Evolutionary conservation across 2,329 filamentous ascomycete genomes (phyloP).

Genomic region (Pestalotiopsis sp.): DNA sequence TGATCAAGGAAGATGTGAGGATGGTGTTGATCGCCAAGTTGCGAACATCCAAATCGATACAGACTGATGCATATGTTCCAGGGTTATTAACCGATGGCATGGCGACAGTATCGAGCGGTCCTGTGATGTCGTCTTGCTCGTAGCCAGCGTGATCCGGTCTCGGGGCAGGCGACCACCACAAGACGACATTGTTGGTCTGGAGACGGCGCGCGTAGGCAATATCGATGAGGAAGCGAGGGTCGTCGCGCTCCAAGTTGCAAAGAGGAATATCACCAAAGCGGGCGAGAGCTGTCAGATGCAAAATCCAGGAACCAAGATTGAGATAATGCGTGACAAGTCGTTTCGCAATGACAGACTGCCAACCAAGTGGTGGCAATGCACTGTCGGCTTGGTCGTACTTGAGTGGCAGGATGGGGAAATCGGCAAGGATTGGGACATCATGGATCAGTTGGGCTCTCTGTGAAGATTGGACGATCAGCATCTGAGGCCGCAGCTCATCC

Average conservation of each 20-base stretch:
- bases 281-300: slow-evolving; percentile 83
- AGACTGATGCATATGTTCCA: slow-evolving; percentile 92
- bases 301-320: slow-evolving; percentile 87
- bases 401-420: slow-evolving; percentile 80
- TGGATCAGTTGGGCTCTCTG: slow-evolving; percentile 79
- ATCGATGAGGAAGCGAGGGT: slow-evolving; percentile 93
- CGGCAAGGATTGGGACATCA: slow-evolving; percentile 79
- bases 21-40: slow-evolving; percentile 98
- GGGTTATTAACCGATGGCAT: slow-evolving; percentile 95
- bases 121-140: slow-evolving; percentile 86
- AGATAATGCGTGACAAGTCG: slow-evolving; percentile 88
- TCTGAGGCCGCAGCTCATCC: slow-evolving; percentile 76
- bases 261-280: slow-evolving; percentile 92
- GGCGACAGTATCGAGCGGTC: slow-evolving; percentile 79
- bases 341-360: slow-evolving; percentile 87
- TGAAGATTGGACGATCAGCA: slow-evolving; percentile 89
- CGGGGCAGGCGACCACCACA: slow-evolving; percentile 93
- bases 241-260: slow-evolving; percentile 92
- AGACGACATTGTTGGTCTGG: slow-evolving; percentile 86
- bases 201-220: slow-evolving; percentile 89
- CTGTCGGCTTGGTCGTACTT: slow-evolving; percentile 82
- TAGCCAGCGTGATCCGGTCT: slow-evolving; percentile 94
- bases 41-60: slow-evolving; percentile 89
- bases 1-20: slow-evolving; percentile 92
- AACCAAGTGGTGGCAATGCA: slow-evolving; percentile 85